Percentiles rank a stretch among this genome's conserved stretches.
phyloP scores from a whole-genome alignment of 345 rosid genomes.

The Hibiscus tridactylites region DNA sequence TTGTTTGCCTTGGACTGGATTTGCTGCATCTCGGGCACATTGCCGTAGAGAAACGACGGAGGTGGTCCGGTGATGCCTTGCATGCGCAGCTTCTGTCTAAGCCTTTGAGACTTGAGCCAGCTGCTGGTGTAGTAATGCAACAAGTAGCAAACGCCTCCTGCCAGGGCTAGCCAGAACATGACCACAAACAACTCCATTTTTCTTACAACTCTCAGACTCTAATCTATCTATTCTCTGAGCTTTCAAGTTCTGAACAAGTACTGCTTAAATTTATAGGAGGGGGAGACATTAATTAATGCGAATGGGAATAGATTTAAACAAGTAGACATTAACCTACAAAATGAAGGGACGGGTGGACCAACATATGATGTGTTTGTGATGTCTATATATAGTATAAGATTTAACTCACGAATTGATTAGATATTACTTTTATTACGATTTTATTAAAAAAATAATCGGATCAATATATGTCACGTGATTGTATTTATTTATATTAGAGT shows the following conservation, averaged over 20 bases:
- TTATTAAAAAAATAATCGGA: no score
- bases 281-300: no score
- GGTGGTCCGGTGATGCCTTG: conserved; percentile 74
- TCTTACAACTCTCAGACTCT: background rate
- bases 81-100: conserved; percentile 33
- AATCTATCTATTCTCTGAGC: background rate
- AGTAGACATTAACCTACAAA: no score
- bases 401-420: no score
- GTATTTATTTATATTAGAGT: no score
- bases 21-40: conserved; percentile 55
- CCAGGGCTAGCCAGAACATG: background rate
- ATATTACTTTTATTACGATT: no score
- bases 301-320: no score
- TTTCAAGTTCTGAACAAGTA: background rate
- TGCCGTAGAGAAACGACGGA: conserved; percentile 53
- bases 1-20: conserved; percentile 5
- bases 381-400: no score
- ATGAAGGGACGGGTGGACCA: no score
- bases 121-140: conserved; percentile 12
- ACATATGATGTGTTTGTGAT: no score
- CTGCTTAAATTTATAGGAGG: background rate
- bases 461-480: no score
- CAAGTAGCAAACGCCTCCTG: conserved; percentile 6
- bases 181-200: conserved; percentile 8
- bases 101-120: conserved; percentile 20